phyloP scores from a whole-genome alignment of 176 grass and related monocot species.

The Dendrocalamus sinicus region DNA sequence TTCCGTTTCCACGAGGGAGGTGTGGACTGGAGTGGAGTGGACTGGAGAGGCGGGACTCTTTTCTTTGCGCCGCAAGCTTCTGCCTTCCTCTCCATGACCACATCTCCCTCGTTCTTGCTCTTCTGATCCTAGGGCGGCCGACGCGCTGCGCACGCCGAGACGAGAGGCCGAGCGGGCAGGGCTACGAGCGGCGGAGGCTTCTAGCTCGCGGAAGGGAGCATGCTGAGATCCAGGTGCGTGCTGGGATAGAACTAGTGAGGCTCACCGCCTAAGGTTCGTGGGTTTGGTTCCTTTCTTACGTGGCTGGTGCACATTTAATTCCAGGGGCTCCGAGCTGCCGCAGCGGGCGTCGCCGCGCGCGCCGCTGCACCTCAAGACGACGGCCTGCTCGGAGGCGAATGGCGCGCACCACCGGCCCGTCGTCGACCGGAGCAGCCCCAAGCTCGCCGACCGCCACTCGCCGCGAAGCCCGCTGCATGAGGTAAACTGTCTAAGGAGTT shows the following conservation, averaged over 20 bases:
- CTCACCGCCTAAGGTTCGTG: not conserved
- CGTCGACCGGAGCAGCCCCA: slow-evolving; percentile 71
- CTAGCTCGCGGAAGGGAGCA: slow-evolving; percentile 8
- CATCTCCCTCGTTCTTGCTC: not conserved
- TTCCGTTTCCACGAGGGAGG: slow-evolving; percentile 40
- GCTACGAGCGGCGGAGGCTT: not conserved
- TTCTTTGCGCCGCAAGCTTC: slow-evolving; percentile 1
- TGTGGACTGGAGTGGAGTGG: not conserved
- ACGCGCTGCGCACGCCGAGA: not conserved
- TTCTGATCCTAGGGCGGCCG: slow-evolving; percentile 2
- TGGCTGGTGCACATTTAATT: not conserved
- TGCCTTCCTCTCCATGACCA: slow-evolving; percentile 10
- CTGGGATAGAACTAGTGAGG: too few species aligned
- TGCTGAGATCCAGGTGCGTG: slow-evolving; percentile 68
- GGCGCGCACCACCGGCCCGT: slow-evolving; percentile 59
- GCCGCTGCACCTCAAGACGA: slow-evolving; percentile 83
- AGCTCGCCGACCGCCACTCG: slow-evolving; percentile 71
- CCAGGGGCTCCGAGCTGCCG: slow-evolving; percentile 77
- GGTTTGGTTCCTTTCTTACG: not conserved
- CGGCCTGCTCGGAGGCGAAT: slow-evolving; percentile 68
- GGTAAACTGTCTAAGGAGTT: slow-evolving; percentile 3
- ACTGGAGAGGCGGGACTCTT: not conserved
- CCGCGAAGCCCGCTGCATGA: slow-evolving; percentile 74
- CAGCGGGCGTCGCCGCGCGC: slow-evolving; percentile 71
- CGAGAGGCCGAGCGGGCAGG: not conserved